phyloP scores from a whole-genome alignment of 2,329 filamentous ascomycete species.

The Lachnellula arida region DNA sequence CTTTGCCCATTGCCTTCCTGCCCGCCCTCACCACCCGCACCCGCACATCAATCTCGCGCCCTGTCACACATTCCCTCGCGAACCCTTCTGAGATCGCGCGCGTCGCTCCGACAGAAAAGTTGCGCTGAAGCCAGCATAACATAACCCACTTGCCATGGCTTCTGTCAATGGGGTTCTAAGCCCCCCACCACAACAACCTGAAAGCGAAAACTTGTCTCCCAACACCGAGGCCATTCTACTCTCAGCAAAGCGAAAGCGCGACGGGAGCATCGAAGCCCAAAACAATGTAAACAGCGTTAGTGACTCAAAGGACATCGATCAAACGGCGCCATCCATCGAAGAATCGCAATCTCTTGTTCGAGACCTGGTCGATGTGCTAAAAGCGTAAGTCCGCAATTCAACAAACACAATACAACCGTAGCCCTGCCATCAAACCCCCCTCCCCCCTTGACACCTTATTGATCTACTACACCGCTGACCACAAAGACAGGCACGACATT shows the following conservation, averaged over 20 bases:
- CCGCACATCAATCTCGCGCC: too few species aligned
- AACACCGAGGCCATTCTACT: conserved; percentile 29
- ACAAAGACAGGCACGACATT: conserved; percentile 47
- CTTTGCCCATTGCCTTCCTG: background rate
- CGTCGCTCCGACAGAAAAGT: conserved; percentile 3
- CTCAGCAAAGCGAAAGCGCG: conserved; percentile 56
- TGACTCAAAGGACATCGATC: conserved; percentile 18
- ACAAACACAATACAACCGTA: conserved; percentile 5
- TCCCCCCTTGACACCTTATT: conserved; percentile 1
- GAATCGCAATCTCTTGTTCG: conserved; percentile 35
- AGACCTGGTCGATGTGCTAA: conserved; percentile 41
- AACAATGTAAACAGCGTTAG: conserved; percentile 24
- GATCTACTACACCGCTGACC: conserved; percentile 25
- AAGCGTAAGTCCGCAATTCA: conserved; percentile 35
- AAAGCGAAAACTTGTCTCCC: conserved; percentile 18
- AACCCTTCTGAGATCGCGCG: conserved; percentile 10
- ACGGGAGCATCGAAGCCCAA: conserved; percentile 39
- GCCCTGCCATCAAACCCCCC: background rate
- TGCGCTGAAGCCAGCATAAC: background rate
- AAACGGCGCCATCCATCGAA: conserved; percentile 23
- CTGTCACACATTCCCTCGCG: background rate
- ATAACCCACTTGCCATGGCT: conserved; percentile 25
- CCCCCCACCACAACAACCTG: conserved; percentile 27
- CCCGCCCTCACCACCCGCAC: background rate
- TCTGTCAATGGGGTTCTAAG: conserved; percentile 39